phyloP scores from a whole-genome alignment of 176 grass and related monocot species.

The Urochloa ruziziensis region DNA sequence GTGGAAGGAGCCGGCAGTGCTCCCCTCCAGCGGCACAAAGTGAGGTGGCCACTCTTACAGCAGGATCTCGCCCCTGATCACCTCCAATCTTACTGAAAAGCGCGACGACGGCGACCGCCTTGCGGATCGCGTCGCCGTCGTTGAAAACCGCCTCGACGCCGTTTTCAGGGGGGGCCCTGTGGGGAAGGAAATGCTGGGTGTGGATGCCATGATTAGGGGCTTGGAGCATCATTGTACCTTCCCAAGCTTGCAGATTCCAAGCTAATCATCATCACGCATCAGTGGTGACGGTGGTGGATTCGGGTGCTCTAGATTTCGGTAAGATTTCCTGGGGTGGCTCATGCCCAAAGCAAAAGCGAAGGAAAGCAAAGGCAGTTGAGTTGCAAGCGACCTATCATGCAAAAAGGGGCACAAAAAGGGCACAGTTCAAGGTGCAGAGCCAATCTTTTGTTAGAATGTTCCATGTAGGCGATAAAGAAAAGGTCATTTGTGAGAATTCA shows the following conservation, averaged over 20 bases:
- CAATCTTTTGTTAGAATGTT: conserved; percentile 45
- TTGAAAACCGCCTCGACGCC: conserved; percentile 37
- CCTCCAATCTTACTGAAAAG: conserved; percentile 38
- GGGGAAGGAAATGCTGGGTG: not conserved
- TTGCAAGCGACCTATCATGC: conserved; percentile 22
- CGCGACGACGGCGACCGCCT: not conserved
- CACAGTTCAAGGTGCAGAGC: conserved; percentile 25
- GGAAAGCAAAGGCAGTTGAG: conserved; percentile 8
- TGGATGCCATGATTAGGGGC: conserved; percentile 46
- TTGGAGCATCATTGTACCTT: conserved; percentile 40
- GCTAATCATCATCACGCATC: conserved; percentile 40
- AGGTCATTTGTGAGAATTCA: not conserved
- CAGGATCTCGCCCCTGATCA: conserved; percentile 19
- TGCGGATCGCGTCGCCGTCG: conserved; percentile 13
- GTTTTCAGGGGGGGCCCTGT: conserved; percentile 8
- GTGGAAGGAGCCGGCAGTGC: conserved; percentile 7
- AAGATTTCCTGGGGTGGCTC: conserved; percentile 36
- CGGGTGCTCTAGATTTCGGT: conserved; percentile 46
- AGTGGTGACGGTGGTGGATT: conserved; percentile 43
- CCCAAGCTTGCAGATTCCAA: conserved; percentile 44
- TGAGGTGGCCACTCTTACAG: conserved; percentile 29
- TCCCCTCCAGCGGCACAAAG: conserved; percentile 35
- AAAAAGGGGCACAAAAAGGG: too few species aligned
- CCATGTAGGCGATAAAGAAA: conserved; percentile 7
- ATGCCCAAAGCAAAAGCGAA: conserved; percentile 33